Base-by-base conservation (phyloP, 192 early-diverging fungal genomes). In the Backusella australiensis region DNA sequence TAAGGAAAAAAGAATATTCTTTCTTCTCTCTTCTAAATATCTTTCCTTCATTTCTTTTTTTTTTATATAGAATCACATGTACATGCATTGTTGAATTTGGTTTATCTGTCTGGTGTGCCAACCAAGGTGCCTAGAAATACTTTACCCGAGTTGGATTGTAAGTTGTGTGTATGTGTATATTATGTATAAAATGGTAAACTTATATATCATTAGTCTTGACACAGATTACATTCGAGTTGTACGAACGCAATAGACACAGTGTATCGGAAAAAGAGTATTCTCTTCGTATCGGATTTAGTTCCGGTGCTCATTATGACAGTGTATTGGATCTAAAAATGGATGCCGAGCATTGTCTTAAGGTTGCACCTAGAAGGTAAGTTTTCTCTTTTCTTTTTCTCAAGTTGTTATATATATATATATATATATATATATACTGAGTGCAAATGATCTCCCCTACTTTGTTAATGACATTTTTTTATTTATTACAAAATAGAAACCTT, bases 211-310 rank as follows among this genome's bases (percentile, higher is more conserved):
- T 29, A 95, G 94, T 96, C 78, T 80, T 99, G 66, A 98, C 97
- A 0, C 97, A 99, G 74, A 99, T 99, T 70, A 96, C 94, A 3
- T 98, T 99, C 82, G 97, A 99, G 80, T 83, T 99, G 1, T 96
- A 98, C 69, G 96, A 98, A 84, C 86, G 96, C 41, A 91, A 84
- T 68, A 83, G 89, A 46, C 82, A 89, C 38, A 76, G 79, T 36
- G 74, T 87, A 44, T 44, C 82, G 1, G 81, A 89, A 6, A 88
- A 90, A 44, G 97, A 99, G 81, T 96, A 94, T 78, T 96, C 95
- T 7, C 86, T 99, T 34, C 84, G 97, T 4, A 88, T 99, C 35
- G 94, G 90, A 8, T 96, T 99, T 77, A 95, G 93, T 35, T 94
- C 95, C 1, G 97, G 97, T 9, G 96, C 97, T n/a, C 92, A 95